Base-by-base conservation (phyloP, 2,329 filamentous ascomycete species). In the Alternaria ventricosa region DNA sequence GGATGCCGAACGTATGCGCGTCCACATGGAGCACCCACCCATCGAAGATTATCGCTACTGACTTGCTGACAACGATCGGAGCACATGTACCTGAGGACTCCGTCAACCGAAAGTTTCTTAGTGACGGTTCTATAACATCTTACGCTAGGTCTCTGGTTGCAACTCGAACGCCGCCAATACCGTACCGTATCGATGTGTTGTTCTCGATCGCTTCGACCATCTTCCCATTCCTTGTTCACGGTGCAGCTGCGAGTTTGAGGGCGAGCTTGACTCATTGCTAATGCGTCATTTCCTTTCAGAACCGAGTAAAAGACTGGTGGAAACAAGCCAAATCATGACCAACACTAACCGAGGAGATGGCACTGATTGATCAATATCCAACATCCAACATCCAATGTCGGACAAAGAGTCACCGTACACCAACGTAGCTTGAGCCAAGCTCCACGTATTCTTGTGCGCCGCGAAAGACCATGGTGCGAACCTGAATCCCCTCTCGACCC, bases 101-200 rank as follows among this genome's bases (percentile, higher is more conserved):
- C 4, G 0, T 41, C 15, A 0, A 4, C 15, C 8, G 9, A 18
- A n/a, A 10, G 8, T 41, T 41, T 5, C 5, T 8, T 1, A 41
- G 9, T 0, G 33, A 41, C 3, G 0, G 33, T 41, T 41, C 15
- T 9, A 41, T 41, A 6, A 10, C 4, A 6, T n/a, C 15, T 18
- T 10, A 41, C 15, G 15, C 33, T 41, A 41, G 33, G 4, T 41
- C 33, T 41, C 15, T 41, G 33, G 33, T 0, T 18, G 33, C 15
- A n/a, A 41, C 33, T 18, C 8, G 15, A 10, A 18, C 15, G 4
- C 0, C 33, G 33, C 33, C 33, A 41, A 10, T 10, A 41, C 33
- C 15, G 33, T 8, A 1, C 15, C 15, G 18, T 18, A 4, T 41
- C 10, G 33, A 41, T 0, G 8, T 18, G 33, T 41, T 41, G 33